Evolutionary conservation across 139 green algal genomes (phyloP), one percentile per base, ranked within the genome.

Genomic region (Chlorella ohadii): DNA sequence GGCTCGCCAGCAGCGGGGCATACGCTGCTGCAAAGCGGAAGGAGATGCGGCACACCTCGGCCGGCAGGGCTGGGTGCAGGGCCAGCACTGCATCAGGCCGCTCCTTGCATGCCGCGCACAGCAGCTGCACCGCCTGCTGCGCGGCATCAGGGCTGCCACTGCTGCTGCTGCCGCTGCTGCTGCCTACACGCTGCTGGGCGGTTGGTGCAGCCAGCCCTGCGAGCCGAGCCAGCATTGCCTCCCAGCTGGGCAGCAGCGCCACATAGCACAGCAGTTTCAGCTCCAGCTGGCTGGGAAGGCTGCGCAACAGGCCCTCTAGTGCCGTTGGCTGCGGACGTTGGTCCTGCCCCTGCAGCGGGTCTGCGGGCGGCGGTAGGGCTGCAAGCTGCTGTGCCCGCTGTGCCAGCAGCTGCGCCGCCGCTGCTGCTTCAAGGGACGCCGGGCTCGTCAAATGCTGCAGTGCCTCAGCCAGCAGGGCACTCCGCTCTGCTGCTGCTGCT

Each of bases 31-130:
- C 55, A 55, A 84, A 70, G 33, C 47, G 33, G 44, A 85, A 79
- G 55, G 80, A 85, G 31, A 16, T 3, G 19, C 80, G 55, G 38
- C 80, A 79, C 22, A 79, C 80, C 56, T 85, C 70, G 64, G 80
- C 80, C 19, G 61, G 28, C 34, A 85, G 38, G 25, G 72, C 61
- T 7, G 80, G 80, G 25, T 59, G 67, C 68, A 73, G 28, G 3
- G 5, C 47, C 80, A 85, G 28, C 31, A 85, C 3, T 1, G 4
- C 44, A 1, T 79, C 34, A 33, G 68, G 80, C 55, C n/a, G 80
- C 15, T n/a, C 23, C 23, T 0, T 11, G 56, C 36, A 72, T 0
- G 71, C 68, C 0, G 12, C 13, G 68, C 68, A 85, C 68, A 79
- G 79, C 66, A 56, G 66, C 51, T 84, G 47, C 23, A 70, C 38